Conservation (phyloP, 1,284 basidiomycete species). For the Malassezia yamatoensis region DNA sequence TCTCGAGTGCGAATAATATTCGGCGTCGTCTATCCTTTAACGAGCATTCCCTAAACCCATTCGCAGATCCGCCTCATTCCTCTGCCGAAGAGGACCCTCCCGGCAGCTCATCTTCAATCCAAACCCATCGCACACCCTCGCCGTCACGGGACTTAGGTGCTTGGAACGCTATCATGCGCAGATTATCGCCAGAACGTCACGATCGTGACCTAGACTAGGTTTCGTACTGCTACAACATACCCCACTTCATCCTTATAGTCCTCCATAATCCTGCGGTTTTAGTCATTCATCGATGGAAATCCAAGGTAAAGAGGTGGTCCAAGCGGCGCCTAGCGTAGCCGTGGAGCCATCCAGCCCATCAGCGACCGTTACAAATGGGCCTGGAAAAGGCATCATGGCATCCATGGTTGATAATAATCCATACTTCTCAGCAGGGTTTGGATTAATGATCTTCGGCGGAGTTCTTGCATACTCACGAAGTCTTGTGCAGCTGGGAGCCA, state of each 20-base stretch:
- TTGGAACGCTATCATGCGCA: conserved; percentile 14
- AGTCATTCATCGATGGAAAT: not conserved
- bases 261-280: not conserved
- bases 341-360: no score
- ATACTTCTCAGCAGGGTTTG: conserved; percentile 41
- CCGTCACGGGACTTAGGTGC: conserved; percentile 8
- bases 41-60: not conserved
- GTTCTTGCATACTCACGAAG: conserved; percentile 28
- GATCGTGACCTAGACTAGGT: not conserved
- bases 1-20: not conserved
- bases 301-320: not conserved
- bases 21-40: conserved; percentile 11
- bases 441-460: conserved; percentile 44
- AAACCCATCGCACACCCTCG: conserved; percentile 2
- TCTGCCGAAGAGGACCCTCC: not conserved
- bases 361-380: no score
- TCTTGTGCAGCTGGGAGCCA: conserved; percentile 61
- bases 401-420: conserved; percentile 29
- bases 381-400: not conserved
- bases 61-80: not conserved
- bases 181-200: conserved; percentile 9
- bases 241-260: no score
- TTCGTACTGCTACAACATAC: no score
- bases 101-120: not conserved
- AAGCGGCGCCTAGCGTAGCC: not conserved